Evolutionary conservation across 2,329 filamentous ascomycete genomes (phyloP), one percentile per base, ranked within the genome.

Genomic region (Colletotrichum eremochloae): DNA sequence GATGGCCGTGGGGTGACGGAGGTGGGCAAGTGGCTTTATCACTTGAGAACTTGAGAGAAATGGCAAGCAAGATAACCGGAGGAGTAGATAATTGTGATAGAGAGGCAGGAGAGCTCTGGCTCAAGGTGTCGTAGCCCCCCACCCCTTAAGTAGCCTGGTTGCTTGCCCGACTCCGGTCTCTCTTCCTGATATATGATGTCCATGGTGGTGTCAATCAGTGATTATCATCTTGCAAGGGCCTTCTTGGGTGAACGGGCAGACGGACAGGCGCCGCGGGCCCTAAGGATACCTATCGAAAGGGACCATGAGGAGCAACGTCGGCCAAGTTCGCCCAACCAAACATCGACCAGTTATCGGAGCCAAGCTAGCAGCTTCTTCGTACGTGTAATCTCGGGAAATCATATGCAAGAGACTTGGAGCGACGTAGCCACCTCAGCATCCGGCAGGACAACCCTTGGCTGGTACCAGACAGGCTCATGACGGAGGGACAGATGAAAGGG

Each of bases 291-390:
- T 42, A 63, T 53, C 50, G 63, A 71, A 53, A 24, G 63, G 55
- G 61, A 29, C 57, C 68, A 53, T 68, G 68, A 66, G 53, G 31
- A 46, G 72, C 50, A 71, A 38, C 55, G 61, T 24, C 24, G 62
- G 57, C 67, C 60, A 67, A 62, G 40, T 46, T 66, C 53, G 46
- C 71, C 82, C 81, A 84, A 81, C 83, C 79, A 83, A 75, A 78
- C 75, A 77, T 75, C 79, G 77, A 78, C 78, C 67, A 79, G 78
- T 82, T 83, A 83, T 84, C 78, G 40, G 68, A 38, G 67, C 68
- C 73, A 75, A 74, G 73, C 60, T 72, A 68, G 42, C 60, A 68
- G 60, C 52, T 65, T 69, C 66, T 66, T 66, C 56, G 46, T 74
- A 61, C 65, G 66, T 68, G 68, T 76, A 80, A 81, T 81, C 77